Conservation (phyloP, 345 rosid genomes). For the Brassica carinata region DNA sequence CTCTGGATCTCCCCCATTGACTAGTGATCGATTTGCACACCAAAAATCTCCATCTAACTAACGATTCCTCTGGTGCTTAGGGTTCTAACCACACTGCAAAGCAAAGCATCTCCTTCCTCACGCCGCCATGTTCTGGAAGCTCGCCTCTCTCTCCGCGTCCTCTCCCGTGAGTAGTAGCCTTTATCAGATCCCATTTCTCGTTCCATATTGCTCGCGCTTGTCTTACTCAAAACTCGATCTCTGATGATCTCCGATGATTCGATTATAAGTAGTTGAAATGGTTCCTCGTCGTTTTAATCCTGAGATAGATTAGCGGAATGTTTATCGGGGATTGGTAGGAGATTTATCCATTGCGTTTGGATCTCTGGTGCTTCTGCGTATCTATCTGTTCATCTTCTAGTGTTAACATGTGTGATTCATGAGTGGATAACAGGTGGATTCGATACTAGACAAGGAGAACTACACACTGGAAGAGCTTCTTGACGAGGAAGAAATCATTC, state of each 20-base stretch:
- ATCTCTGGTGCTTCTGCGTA: neutral
- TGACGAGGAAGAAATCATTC: constrained; percentile 98
- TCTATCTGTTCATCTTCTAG: neutral
- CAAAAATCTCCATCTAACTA: constrained; percentile 12
- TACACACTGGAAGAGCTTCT: constrained; percentile 92
- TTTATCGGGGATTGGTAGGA: neutral
- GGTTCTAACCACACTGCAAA: constrained; percentile 49
- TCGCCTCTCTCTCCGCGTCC: constrained; percentile 76
- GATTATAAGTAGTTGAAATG: neutral
- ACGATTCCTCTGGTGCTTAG: neutral
- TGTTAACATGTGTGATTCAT: no score
- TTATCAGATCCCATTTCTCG: neutral
- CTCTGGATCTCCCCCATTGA: constrained; percentile 40
- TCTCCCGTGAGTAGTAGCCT: constrained; percentile 71
- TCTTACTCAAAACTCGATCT: no score
- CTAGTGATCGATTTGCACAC: constrained; percentile 24
- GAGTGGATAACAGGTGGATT: constrained; percentile 57
- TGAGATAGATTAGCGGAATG: neutral
- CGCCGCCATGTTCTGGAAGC: constrained; percentile 87
- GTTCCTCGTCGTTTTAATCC: constrained; percentile 2
- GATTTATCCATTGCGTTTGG: neutral
- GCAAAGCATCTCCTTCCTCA: neutral
- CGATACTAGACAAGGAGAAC: constrained; percentile 79
- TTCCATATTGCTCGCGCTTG: neutral
- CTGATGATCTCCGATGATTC: neutral